These are phyloP conservation scores for Picea mariana DNA, from an alignment of 83 land plant species.

Conservation along the genomic window DNA sequence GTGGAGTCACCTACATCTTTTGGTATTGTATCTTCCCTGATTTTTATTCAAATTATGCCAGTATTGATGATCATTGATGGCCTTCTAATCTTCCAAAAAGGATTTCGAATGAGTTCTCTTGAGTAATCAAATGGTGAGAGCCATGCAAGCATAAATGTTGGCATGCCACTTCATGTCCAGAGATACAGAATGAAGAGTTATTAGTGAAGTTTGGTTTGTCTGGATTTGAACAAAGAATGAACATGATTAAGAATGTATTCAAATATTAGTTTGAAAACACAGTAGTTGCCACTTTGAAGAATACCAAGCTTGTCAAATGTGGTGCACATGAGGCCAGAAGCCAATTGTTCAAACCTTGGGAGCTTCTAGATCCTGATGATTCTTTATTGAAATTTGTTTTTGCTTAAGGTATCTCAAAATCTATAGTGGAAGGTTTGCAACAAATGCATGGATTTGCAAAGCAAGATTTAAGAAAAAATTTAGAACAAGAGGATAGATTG, in stretches of 20 bases:
- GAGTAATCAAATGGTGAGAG: too few relatives aligned
- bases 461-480: conserved; percentile 73
- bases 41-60: too few relatives aligned
- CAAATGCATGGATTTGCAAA: conserved; percentile 78
- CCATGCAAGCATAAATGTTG: too few relatives aligned
- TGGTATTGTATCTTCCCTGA: too few relatives aligned
- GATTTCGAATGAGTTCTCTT: too few relatives aligned
- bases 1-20: too few relatives aligned
- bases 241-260: conserved; percentile 66
- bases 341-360: conserved; percentile 54
- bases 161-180: conserved; percentile 8
- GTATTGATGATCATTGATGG: too few relatives aligned
- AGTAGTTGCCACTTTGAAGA: conserved; percentile 57
- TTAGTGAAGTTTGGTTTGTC: conserved; percentile 81
- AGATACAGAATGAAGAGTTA: conserved; percentile 66
- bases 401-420: conserved; percentile 56
- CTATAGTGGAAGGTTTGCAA: conserved; percentile 75
- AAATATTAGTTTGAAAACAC: conserved; percentile 55
- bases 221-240: conserved; percentile 50
- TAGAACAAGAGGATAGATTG: conserved; percentile 80
- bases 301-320: conserved; percentile 72
- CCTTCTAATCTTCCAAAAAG: too few relatives aligned
- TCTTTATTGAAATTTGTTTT: conserved; percentile 66
- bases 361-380: conserved; percentile 79
- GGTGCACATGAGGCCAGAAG: conserved; percentile 31